Evolutionary conservation across 352 stramenopile genomes (phyloP).

Genomic region (Pythium apleroticum): DNA sequence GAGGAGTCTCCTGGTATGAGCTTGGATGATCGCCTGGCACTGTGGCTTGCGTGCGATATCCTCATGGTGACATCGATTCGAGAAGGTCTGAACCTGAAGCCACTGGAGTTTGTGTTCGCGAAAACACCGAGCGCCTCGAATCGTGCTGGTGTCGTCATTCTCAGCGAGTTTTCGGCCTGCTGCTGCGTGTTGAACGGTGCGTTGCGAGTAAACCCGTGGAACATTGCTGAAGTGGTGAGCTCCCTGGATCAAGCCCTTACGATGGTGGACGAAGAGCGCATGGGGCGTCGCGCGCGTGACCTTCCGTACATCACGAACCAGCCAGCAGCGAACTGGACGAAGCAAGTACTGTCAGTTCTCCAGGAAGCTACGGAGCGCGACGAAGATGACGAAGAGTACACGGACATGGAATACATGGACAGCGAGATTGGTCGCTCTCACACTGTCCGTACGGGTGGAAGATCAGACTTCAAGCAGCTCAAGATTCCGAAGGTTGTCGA

Average conservation of each 20-base stretch:
- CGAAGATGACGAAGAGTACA: constrained; percentile 74
- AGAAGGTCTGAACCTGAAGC: constrained; percentile 97
- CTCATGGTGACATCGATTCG: constrained; percentile 95
- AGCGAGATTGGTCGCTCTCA: constrained; percentile 77
- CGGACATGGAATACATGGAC: constrained; percentile 89
- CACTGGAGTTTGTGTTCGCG: constrained; percentile 94
- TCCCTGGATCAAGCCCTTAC: constrained; percentile 93
- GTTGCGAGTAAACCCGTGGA: constrained; percentile 97
- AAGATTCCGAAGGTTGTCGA: constrained; percentile 80
- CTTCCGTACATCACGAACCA: constrained; percentile 95
- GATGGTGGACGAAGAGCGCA: constrained; percentile 89
- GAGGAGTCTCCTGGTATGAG: constrained; percentile 85
- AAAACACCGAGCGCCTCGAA: constrained; percentile 57
- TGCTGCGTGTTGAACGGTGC: constrained; percentile 96
- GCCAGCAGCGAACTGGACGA: constrained; percentile 94
- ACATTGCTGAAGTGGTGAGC: constrained; percentile 91
- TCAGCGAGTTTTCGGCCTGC: constrained; percentile 96
- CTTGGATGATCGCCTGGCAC: constrained; percentile 89
- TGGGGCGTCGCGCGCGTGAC: constrained; percentile 91
- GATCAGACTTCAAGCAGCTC: constrained; percentile 83
- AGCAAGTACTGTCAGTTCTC: constrained; percentile 92
- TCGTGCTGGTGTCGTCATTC: constrained; percentile 93
- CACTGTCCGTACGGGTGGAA: constrained; percentile 58
- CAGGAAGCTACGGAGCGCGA: constrained; percentile 72
- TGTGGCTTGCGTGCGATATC: constrained; percentile 95